Evolutionary conservation across 371 early-diverging fungal genomes (phyloP).

Genomic region (Synchytrium microbalum): DNA sequence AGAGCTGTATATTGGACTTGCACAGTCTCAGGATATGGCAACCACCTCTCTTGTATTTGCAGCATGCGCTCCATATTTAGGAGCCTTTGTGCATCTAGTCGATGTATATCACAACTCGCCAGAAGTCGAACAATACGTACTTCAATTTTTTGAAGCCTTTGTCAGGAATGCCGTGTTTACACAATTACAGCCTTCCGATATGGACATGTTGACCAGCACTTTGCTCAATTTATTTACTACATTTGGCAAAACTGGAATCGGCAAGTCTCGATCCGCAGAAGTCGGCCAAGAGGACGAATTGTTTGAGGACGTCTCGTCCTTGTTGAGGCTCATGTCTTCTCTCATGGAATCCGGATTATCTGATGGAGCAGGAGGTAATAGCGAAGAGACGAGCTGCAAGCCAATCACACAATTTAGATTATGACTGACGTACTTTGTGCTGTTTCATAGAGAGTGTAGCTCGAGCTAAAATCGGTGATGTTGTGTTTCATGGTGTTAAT

Average conservation of each 20-base stretch:
- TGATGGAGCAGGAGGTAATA: too few species aligned
- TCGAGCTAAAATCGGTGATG: slow-evolving; percentile 47
- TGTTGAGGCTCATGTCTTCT: slow-evolving; percentile 52
- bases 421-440: too few species aligned
- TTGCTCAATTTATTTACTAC: too few species aligned
- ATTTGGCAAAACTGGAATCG: too few species aligned
- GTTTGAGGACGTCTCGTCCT: slow-evolving; percentile 56
- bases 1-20: slow-evolving; percentile 74
- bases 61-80: slow-evolving; percentile 54
- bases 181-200: too few species aligned
- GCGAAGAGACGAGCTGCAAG: too few species aligned
- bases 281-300: slow-evolving; percentile 59
- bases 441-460: too few species aligned
- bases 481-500: slow-evolving; percentile 62
- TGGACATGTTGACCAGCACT: too few species aligned
- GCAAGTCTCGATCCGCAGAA: slow-evolving; percentile 24
- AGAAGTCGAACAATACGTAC: slow-evolving; percentile 56
- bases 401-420: too few species aligned
- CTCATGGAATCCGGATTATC: slow-evolving; percentile 53
- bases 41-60: slow-evolving; percentile 53
- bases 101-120: slow-evolving; percentile 52
- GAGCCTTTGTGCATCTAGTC: slow-evolving; percentile 56
- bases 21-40: slow-evolving; percentile 54
- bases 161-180: slow-evolving; percentile 41
- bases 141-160: slow-evolving; percentile 51